Evolutionary conservation across 176 grass and related monocot genomes (phyloP), one percentile per base, ranked within the genome.

Genomic region (Panicum miliaceum): DNA sequence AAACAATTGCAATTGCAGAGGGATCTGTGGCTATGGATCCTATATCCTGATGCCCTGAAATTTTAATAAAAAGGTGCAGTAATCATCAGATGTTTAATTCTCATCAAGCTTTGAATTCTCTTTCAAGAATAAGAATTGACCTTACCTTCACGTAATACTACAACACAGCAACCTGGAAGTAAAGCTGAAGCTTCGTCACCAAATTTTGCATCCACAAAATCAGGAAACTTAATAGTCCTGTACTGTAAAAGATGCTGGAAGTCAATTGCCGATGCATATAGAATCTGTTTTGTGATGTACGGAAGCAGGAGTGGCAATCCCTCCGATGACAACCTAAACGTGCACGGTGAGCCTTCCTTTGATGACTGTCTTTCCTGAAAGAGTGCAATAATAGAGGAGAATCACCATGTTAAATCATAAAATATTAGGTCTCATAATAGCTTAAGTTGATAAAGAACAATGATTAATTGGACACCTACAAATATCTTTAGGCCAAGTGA

Each of bases 401-500:
- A 72, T 34, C 22, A 12, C 1, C 47, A 6, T 79, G 48, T 66
- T 62, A 56, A 48, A 27, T 46, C 12, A 2, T 37, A 0, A 57
- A 80, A 51, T 71, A 27, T 54, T 22, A 51, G 22, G 4, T 71
- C 34, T 65, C 0, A 23, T 19, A 68, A 47, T 50, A 76, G 6
- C 42, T 71, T 16, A 27, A 61, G 61, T 60, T 12, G 34, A 26
- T 70, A 12, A 77, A 66, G 20, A 84, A 25, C 32, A 88, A 6
- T 71, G 10, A 56, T 66, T 50, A 62, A 85, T 60, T 67, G 52
- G 38, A 63, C 40, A 90, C 96, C 86, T 96, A 98, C 96, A 87
- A 98, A 98, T 79, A 98, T 92, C 73, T 98, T 96, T 75, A 98
- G 87, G 41, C 96, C 96, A 48, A 98, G 87, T 71, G 96, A 98